These are phyloP conservation scores for Saprolegnia parasitica DNA, from an alignment of 352 stramenopile genomes.

Conservation along the genomic window DNA sequence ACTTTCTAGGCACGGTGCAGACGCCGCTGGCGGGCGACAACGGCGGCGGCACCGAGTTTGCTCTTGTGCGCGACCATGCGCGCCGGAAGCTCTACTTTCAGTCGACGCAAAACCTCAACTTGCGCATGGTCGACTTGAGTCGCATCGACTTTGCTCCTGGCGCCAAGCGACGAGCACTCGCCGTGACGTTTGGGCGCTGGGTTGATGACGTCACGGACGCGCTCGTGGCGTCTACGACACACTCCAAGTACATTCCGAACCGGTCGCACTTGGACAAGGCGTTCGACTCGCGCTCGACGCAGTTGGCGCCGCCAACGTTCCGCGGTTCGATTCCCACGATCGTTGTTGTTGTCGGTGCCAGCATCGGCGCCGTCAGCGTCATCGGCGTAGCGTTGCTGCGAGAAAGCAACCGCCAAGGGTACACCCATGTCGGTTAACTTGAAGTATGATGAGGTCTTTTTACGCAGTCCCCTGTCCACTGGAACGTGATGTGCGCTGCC, in stretches of 20 bases:
- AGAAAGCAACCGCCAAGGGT: too few species aligned
- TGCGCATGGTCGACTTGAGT: neutral
- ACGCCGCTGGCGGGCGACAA: neutral
- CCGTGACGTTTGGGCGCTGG: neutral
- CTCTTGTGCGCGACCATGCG: neutral
- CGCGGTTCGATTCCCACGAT: too few species aligned
- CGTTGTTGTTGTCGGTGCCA: too few species aligned
- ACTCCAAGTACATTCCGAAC: neutral
- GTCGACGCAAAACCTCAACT: slow-evolving; percentile 10
- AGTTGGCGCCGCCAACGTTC: too few species aligned
- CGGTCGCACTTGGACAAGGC: too few species aligned
- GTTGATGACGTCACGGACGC: slow-evolving; percentile 2
- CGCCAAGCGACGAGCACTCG: neutral
- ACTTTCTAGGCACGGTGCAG: slow-evolving; percentile 3
- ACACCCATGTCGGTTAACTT: too few species aligned
- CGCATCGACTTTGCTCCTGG: slow-evolving; percentile 1
- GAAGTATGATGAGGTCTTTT: too few species aligned
- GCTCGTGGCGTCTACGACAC: neutral
- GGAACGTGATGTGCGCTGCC: too few species aligned
- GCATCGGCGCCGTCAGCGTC: too few species aligned
- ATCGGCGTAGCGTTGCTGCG: too few species aligned
- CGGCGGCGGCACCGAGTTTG: slow-evolving; percentile 3
- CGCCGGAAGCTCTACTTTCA: slow-evolving; percentile 4
- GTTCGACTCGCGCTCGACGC: too few species aligned
- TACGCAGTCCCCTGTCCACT: too few species aligned